A percentile compares a stretch with the other conserved stretches of the same genome.
phyloP scores from a whole-genome alignment of 441 rosid species.

The Croton setiger region DNA sequence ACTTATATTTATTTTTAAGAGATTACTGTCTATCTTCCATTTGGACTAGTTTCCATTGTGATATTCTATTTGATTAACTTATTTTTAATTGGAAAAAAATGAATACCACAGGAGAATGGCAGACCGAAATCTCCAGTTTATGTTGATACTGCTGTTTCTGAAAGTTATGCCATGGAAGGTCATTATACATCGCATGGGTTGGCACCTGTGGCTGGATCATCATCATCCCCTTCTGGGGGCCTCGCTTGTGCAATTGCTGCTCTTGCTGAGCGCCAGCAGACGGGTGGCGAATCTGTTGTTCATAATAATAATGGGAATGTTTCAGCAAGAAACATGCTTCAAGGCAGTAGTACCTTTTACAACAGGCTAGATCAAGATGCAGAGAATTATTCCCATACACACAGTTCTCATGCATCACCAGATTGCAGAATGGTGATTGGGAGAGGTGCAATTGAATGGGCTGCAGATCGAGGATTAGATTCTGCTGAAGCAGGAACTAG shows the following conservation, averaged over 20 bases:
- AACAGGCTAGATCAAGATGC: constrained; percentile 32
- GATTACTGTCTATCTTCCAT: too few species aligned
- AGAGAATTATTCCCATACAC: constrained; percentile 34
- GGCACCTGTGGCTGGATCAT: constrained; percentile 47
- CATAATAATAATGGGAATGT: constrained; percentile 28
- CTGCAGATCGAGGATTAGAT: constrained; percentile 44
- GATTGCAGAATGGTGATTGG: constrained; percentile 28
- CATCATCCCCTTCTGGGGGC: constrained; percentile 79
- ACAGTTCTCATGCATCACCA: constrained; percentile 28
- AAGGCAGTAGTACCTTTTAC: constrained; percentile 37
- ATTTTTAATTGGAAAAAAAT: constrained; percentile 5
- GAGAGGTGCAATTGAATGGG: constrained; percentile 53
- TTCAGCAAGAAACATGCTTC: constrained; percentile 32
- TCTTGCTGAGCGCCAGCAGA: constrained; percentile 88
- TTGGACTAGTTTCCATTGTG: not conserved
- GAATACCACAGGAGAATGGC: constrained; percentile 54
- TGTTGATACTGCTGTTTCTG: constrained; percentile 41
- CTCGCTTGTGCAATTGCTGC: constrained; percentile 87
- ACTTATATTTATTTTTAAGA: too few species aligned
- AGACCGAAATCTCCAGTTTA: constrained; percentile 37
- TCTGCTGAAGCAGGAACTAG: constrained; percentile 67
- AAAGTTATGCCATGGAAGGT: constrained; percentile 46
- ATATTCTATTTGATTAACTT: not conserved
- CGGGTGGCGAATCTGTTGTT: constrained; percentile 50
- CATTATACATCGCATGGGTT: constrained; percentile 34